phyloP scores from a whole-genome alignment of 148 eudicot genomes.

The Arctostaphylos glauca region DNA sequence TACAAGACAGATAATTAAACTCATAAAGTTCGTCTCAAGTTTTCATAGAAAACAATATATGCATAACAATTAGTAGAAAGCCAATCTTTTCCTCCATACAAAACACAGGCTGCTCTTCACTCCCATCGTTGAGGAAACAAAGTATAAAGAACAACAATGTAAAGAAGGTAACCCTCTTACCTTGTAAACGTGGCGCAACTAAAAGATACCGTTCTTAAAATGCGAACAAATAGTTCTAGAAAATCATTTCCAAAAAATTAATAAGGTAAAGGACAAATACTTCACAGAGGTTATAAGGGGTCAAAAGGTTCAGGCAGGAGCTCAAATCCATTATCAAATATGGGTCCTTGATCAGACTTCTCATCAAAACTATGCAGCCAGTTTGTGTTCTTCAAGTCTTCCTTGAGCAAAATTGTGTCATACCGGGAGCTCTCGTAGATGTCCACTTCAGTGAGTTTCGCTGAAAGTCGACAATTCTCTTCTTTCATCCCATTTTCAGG shows the following conservation, averaged over 20 bases:
- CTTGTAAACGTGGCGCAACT: background rate
- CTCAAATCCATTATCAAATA: conserved; percentile 84
- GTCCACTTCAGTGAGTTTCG: conserved; percentile 58
- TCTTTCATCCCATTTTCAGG: conserved; percentile 52
- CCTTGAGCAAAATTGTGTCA: conserved; percentile 81
- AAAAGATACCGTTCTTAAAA: background rate
- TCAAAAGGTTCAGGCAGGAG: conserved; percentile 84
- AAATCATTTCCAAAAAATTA: background rate
- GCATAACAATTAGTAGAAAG: background rate
- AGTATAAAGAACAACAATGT: background rate
- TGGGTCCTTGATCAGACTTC: conserved; percentile 66
- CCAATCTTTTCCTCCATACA: background rate
- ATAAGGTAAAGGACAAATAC: conserved; percentile 9
- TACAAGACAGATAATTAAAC: background rate
- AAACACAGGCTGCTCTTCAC: background rate
- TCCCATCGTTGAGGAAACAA: conserved; percentile 2
- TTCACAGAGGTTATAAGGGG: conserved; percentile 44
- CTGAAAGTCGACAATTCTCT: conserved; percentile 52
- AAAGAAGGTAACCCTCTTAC: background rate
- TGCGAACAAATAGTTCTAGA: conserved; percentile 4
- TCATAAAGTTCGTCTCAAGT: background rate
- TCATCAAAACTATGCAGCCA: conserved; percentile 86
- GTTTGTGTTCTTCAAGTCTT: conserved; percentile 78
- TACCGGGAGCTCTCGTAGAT: conserved; percentile 91
- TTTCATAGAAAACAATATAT: background rate